Base-by-base conservation (phyloP, 2,329 filamentous ascomycete genomes). In the Corniculantispora saksenae region DNA sequence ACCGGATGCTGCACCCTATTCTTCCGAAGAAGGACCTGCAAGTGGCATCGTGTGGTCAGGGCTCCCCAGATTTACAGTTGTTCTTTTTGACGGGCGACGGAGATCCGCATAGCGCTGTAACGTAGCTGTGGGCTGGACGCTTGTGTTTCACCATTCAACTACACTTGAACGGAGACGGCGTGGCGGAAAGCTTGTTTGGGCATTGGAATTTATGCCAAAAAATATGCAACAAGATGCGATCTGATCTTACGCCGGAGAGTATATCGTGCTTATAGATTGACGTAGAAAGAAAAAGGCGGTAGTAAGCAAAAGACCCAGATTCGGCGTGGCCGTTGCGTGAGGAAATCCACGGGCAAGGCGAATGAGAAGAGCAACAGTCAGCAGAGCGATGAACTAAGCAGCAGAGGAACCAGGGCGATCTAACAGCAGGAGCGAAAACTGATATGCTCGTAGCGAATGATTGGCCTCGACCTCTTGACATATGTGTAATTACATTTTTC, bases 321-420 rank as follows among this genome's bases (percentile, higher is more conserved):
- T 59, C 43, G 56, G 56, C 9, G 27, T 48, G 19, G 56, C 56
- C 56, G 56, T 35, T 59, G 25, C n/a, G n/a, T 21, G 32, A 23
- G 23, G 40, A 19, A 19, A 19, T 23, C 40, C 12, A 40, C 56
- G 40, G 56, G 25, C 56, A 47, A 19, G 21, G 21, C 21, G 45
- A 40, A n/a, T 60, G 45, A 60, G 57, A 21, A 27, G 47, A 61
- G 21, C 3, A 21, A 32, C n/a, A 51, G 29, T 61, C 58, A 51
- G 58, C 58, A 51, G 5, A 19, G 19, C 19, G 29, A 27, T n/a
- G n/a, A n/a, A n/a, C n/a, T n/a, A n/a, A n/a, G n/a, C n/a, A n/a
- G n/a, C n/a, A n/a, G n/a, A n/a, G n/a, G n/a, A n/a, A 38, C 35
- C 35, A 38, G 13, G 35, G 35, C 35, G 13, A 38, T 38, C 13